Conservation (phyloP, 805 yeast species). For the Clavispora santaluciae region DNA sequence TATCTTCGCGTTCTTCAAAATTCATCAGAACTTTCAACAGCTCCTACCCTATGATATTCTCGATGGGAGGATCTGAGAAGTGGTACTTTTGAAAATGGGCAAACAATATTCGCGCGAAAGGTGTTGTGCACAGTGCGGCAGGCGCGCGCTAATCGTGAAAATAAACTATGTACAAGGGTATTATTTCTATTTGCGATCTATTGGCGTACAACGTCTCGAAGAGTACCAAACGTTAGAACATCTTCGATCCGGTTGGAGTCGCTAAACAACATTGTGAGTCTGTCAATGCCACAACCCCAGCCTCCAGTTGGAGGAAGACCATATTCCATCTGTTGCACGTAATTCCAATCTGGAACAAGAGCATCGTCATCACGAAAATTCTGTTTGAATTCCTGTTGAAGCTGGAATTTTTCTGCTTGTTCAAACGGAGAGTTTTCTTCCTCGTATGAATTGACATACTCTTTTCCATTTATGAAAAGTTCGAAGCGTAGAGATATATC, state of each 20-base stretch:
- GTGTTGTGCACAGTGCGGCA: background rate
- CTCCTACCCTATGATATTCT: background rate
- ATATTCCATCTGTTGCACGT: constrained; percentile 75
- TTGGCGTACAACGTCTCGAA: constrained; percentile 66
- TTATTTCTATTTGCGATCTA: constrained; percentile 15
- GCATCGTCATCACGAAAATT: constrained; percentile 55
- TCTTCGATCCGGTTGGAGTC: constrained; percentile 64
- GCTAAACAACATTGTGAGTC: constrained; percentile 76
- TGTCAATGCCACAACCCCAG: constrained; percentile 92
- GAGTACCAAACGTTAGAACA: constrained; percentile 69
- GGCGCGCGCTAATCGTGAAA: background rate
- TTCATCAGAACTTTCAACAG: constrained; percentile 21
- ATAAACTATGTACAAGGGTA: constrained; percentile 1
- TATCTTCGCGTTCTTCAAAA: constrained; percentile 59
- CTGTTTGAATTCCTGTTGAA: constrained; percentile 49
- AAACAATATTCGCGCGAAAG: background rate
- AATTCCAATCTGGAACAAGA: constrained; percentile 66
- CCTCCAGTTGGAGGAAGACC: constrained; percentile 99
- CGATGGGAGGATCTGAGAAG: background rate
- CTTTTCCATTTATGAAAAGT: constrained; percentile 72
- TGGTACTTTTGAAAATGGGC: background rate
- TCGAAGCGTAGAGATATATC: constrained; percentile 72
- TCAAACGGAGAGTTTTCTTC: constrained; percentile 86
- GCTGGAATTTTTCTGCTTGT: constrained; percentile 59
- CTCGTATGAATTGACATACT: constrained; percentile 89